Evolutionary conservation across 352 stramenopile genomes (phyloP).

Genomic region (Phytophthora kernoviae): DNA sequence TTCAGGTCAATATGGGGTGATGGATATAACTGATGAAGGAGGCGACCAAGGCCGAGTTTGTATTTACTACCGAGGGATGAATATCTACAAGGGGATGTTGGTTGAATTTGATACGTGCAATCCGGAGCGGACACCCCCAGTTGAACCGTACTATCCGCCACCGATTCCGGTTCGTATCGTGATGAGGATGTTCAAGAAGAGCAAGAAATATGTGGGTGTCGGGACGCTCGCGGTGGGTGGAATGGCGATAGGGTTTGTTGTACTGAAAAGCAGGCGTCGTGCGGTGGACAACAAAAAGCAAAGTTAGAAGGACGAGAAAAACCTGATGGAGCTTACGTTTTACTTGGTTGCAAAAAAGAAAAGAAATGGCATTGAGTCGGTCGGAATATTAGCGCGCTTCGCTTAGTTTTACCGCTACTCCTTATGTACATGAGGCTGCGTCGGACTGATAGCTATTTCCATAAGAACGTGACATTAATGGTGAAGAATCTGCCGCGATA

Average conservation of each 20-base stretch:
- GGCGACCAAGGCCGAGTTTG: slow-evolving; percentile 62
- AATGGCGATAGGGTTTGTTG: slow-evolving; percentile 18
- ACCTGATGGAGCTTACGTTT: background rate
- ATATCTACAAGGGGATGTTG: slow-evolving; percentile 56
- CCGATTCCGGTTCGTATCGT: slow-evolving; percentile 61
- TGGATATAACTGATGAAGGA: slow-evolving; percentile 82
- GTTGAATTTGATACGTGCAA: slow-evolving; percentile 82
- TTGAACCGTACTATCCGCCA: slow-evolving; percentile 63
- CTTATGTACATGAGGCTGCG: no score
- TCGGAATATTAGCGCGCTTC: no score
- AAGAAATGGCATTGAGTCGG: no score
- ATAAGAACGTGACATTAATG: no score
- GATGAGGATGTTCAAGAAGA: slow-evolving; percentile 66
- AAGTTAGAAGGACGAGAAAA: slow-evolving; percentile 16
- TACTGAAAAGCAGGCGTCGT: slow-evolving; percentile 25
- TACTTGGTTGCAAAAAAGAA: no score
- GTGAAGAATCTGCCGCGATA: no score
- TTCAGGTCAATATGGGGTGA: slow-evolving; percentile 78
- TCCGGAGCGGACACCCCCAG: slow-evolving; percentile 63
- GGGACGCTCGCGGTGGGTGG: slow-evolving; percentile 16
- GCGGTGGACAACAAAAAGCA: slow-evolving; percentile 33
- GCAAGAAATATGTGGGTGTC: slow-evolving; percentile 29
- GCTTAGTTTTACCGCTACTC: no score
- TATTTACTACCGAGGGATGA: slow-evolving; percentile 72
- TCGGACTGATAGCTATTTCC: no score